Conservation (phyloP, 768 basidiomycete genomes). For the Boletellus ananiceps region DNA sequence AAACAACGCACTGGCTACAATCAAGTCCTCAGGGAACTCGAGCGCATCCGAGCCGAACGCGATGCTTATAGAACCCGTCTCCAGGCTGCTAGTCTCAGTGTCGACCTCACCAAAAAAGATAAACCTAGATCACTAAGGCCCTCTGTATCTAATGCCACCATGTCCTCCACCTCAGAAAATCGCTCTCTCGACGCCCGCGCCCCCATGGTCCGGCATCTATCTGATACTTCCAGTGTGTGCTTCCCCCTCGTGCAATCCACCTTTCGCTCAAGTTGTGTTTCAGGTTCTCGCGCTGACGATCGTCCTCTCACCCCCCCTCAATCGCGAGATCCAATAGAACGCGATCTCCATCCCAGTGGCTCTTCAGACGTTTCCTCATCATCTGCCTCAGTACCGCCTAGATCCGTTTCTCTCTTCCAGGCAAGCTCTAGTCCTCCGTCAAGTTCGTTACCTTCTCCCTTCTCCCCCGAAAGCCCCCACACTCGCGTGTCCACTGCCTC, state of each 20-base stretch:
- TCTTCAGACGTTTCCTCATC: not conserved
- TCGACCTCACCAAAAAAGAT: conserved; percentile 38
- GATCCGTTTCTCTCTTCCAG: conserved; percentile 20
- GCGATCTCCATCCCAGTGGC: conserved; percentile 4
- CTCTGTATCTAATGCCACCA: conserved; percentile 22
- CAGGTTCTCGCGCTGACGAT: conserved; percentile 18
- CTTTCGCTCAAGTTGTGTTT: not conserved
- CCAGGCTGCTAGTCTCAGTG: conserved; percentile 27
- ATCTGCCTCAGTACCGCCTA: conserved; percentile 18
- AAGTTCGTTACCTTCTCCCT: conserved; percentile 4
- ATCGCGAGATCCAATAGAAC: conserved; percentile 8
- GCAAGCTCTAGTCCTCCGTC: conserved; percentile 7
- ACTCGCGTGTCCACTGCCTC: conserved; percentile 5
- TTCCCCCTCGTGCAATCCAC: not conserved
- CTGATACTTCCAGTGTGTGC: conserved; percentile 34
- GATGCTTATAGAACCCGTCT: conserved; percentile 50
- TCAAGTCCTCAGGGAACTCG: conserved; percentile 78
- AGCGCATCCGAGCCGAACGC: conserved; percentile 77
- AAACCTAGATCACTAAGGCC: conserved; percentile 16
- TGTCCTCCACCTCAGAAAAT: conserved; percentile 16
- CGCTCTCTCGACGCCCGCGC: conserved; percentile 24
- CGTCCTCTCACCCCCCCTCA: conserved; percentile 20
- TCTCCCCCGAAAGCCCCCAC: conserved; percentile 19
- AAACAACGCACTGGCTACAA: conserved; percentile 82
- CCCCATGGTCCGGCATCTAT: conserved; percentile 21